These are phyloP conservation scores for Cucurbita maxima DNA, from an alignment of 306 rosid species.

Conservation along the genomic window DNA sequence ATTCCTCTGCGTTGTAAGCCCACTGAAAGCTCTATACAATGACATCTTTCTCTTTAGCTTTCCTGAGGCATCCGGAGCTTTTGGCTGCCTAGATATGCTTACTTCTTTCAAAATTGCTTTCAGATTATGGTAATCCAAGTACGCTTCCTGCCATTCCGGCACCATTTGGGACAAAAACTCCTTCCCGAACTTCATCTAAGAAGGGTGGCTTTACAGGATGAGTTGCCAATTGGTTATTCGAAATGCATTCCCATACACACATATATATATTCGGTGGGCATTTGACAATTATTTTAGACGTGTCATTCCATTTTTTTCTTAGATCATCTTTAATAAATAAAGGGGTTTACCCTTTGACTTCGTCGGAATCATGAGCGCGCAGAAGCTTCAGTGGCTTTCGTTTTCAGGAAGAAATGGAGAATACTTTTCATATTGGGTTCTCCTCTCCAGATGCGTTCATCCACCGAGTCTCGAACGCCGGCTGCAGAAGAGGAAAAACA, in stretches of 20 bases:
- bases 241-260: neutral
- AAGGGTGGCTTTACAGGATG: neutral
- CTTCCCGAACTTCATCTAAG: slow-evolving; percentile 64
- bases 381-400: neutral
- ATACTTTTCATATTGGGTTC: neutral
- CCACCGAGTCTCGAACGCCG: no score
- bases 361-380: neutral
- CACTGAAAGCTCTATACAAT: slow-evolving; percentile 56
- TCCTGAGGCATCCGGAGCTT: slow-evolving; percentile 8
- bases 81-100: slow-evolving; percentile 13
- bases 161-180: slow-evolving; percentile 56
- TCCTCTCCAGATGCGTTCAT: neutral
- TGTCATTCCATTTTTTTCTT: neutral
- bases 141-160: slow-evolving; percentile 70
- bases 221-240: neutral
- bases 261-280: neutral
- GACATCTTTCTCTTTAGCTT: slow-evolving; percentile 33
- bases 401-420: neutral
- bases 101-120: slow-evolving; percentile 31
- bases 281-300: neutral
- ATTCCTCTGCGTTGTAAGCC: slow-evolving; percentile 25
- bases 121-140: slow-evolving; percentile 49
- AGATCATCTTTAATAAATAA: neutral
- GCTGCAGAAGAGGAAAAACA: neutral
- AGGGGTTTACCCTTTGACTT: neutral